These are phyloP conservation scores for Sporobolomyces pararoseus DNA, from an alignment of 768 basidiomycete species.

Conservation along the genomic window DNA sequence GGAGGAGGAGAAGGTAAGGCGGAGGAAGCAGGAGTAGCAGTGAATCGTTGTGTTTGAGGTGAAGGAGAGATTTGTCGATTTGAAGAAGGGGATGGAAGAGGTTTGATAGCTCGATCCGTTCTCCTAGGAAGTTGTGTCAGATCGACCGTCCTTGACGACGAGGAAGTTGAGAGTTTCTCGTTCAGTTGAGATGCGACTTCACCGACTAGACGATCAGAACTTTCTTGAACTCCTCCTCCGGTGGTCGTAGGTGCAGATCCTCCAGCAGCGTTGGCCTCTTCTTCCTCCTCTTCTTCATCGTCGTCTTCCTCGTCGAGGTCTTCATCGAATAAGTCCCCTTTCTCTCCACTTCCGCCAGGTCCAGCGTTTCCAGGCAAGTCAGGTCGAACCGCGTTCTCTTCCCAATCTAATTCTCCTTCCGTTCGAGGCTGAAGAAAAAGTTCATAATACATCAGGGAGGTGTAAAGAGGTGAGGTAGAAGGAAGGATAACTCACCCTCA, in stretches of 20 bases:
- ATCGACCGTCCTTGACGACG: background rate
- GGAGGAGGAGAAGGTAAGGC: background rate
- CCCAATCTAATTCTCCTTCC: slow-evolving; percentile 42
- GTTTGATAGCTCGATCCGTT: slow-evolving; percentile 18
- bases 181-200: background rate
- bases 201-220: too few species aligned
- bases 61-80: background rate
- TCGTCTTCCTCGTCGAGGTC: slow-evolving; percentile 33
- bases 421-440: slow-evolving; percentile 24
- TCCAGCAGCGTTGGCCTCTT: slow-evolving; percentile 6
- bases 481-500: slow-evolving; percentile 53
- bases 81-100: slow-evolving; percentile 21
- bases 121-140: background rate
- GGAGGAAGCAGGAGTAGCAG: background rate
- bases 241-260: background rate
- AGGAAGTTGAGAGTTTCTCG: background rate
- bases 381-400: slow-evolving; percentile 6
- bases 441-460: too few species aligned
- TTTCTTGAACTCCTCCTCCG: background rate
- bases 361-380: background rate
- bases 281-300: slow-evolving; percentile 25
- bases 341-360: slow-evolving; percentile 11
- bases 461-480: too few species aligned
- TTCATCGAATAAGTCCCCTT: slow-evolving; percentile 31
- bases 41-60: background rate